Evolutionary conservation across 2,329 filamentous ascomycete genomes (phyloP), one percentile per base, ranked within the genome.

Genomic region (Gaeumannomyces sp.): DNA sequence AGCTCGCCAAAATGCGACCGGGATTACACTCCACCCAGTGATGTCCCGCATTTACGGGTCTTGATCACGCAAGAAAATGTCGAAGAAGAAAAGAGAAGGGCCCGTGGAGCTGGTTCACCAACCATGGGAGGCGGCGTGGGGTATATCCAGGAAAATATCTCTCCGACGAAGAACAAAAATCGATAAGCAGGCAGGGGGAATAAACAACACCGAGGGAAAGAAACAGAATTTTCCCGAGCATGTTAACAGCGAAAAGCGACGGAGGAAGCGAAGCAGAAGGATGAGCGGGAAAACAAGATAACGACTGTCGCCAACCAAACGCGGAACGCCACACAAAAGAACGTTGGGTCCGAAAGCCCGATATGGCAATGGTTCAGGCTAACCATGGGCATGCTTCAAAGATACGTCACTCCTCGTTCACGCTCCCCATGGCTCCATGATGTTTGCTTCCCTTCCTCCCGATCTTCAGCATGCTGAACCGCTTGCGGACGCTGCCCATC

Each of bases 401-500:
- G 22, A 25, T 14, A 6, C 38, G 19, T 77, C 78, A 84, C 74
- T 86, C 84, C 73, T 86, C 84, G 64, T 84, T 79, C 67, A 86
- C 73, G 68, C 82, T 82, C 64, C 79, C 79, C 83, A 85, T 85
- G 66, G 77, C 72, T 33, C 75, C 80, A 67, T 75, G 80, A 61
- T 75, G 78, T 74, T 86, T 88, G 72, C 83, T 86, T 60, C 79
- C 79, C 78, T 90, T 92, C 74, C 87, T 89, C 35, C 89, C 88
- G 62, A 93, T 81, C 74, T 89, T 91, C 72, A 96, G 80, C 71
- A 93, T 80, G 74, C 91, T 95, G 69, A 96, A 81, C 72, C 92
- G 80, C 78, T 92, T 94, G 77, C 89, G 87, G 69, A 96, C 85
- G 65, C 87, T 89, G 50, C 84, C 85, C 63, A 84, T 82, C 81